phyloP scores from a whole-genome alignment of 345 rosid genomes.

The Iberis pinnata region DNA sequence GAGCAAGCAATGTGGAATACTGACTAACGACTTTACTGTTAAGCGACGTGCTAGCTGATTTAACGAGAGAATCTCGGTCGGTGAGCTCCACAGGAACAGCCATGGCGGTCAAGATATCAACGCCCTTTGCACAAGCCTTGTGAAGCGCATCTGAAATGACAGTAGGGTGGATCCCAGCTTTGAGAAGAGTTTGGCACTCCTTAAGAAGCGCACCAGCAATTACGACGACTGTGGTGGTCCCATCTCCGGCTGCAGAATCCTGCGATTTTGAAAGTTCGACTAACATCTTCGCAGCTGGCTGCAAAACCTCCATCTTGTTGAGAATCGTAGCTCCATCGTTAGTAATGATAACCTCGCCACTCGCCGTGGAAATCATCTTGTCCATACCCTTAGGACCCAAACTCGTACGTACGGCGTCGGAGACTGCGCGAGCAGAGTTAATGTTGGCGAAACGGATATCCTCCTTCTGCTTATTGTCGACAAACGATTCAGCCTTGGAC shows the following conservation, averaged over 20 bases:
- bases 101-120: slow-evolving; percentile 85
- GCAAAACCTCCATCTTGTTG: slow-evolving; percentile 92
- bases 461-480: slow-evolving; percentile 89
- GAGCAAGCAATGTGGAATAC: slow-evolving; percentile 85
- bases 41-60: slow-evolving; percentile 82
- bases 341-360: slow-evolving; percentile 91
- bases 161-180: slow-evolving; percentile 84
- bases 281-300: slow-evolving; percentile 97
- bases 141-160: slow-evolving; percentile 92
- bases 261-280: slow-evolving; percentile 94
- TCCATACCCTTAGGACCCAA: slow-evolving; percentile 98
- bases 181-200: slow-evolving; percentile 61
- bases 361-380: slow-evolving; percentile 89
- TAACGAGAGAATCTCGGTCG: slow-evolving; percentile 72
- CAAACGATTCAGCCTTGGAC: slow-evolving; percentile 84
- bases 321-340: slow-evolving; percentile 98
- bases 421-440: slow-evolving; percentile 69
- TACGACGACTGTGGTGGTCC: slow-evolving; percentile 94
- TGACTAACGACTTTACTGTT: slow-evolving; percentile 97
- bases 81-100: slow-evolving; percentile 85
- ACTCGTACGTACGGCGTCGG: slow-evolving; percentile 86
- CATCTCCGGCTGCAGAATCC: slow-evolving; percentile 92
- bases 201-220: slow-evolving; percentile 84
- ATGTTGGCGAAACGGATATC: slow-evolving; percentile 89
- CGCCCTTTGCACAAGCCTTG: slow-evolving; percentile 57